Conservation (phyloP, 805 yeast genomes). For the Schwanniomyces vanrijiae region DNA sequence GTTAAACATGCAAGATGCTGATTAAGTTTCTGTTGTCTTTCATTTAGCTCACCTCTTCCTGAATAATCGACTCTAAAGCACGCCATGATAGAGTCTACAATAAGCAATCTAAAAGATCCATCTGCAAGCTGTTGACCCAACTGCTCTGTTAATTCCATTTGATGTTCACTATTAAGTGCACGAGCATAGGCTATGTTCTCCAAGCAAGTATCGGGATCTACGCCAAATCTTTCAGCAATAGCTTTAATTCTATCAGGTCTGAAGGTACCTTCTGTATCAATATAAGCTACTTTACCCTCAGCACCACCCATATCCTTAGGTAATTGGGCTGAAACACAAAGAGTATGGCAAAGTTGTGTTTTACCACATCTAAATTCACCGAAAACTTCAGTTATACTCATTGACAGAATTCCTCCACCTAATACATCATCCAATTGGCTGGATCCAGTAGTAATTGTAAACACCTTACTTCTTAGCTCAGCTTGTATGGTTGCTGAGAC, state of each 20-base stretch:
- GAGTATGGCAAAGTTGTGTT: slow-evolving; percentile 16
- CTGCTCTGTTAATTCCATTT: slow-evolving; percentile 14
- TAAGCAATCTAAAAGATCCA: slow-evolving; percentile 11
- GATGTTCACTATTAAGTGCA: slow-evolving; percentile 16
- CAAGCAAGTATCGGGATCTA: slow-evolving; percentile 14
- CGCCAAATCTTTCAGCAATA: slow-evolving; percentile 15
- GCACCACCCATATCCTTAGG: slow-evolving; percentile 16
- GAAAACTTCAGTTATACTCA: slow-evolving; percentile 16
- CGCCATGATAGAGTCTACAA: slow-evolving; percentile 16
- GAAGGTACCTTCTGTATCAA: slow-evolving; percentile 18
- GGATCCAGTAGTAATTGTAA: slow-evolving; percentile 12
- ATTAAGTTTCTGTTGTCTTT: slow-evolving; percentile 15
- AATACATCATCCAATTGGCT: slow-evolving; percentile 15
- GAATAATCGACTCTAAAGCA: slow-evolving; percentile 15
- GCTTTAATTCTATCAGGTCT: slow-evolving; percentile 16
- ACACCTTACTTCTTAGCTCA: slow-evolving; percentile 11
- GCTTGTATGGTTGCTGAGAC: slow-evolving; percentile 14
- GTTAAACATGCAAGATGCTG: slow-evolving; percentile 13
- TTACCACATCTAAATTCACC: slow-evolving; percentile 19
- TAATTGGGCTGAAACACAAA: slow-evolving; percentile 16
- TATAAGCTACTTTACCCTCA: slow-evolving; percentile 17
- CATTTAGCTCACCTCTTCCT: slow-evolving; percentile 17
- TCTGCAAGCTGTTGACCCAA: slow-evolving; percentile 13
- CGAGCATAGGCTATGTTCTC: slow-evolving; percentile 16
- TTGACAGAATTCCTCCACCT: slow-evolving; percentile 16